Percentiles rank a stretch among this genome's conserved stretches.
phyloP scores from a whole-genome alignment of 108 stramenopile genomes.

The Cyclotella sp. region DNA sequence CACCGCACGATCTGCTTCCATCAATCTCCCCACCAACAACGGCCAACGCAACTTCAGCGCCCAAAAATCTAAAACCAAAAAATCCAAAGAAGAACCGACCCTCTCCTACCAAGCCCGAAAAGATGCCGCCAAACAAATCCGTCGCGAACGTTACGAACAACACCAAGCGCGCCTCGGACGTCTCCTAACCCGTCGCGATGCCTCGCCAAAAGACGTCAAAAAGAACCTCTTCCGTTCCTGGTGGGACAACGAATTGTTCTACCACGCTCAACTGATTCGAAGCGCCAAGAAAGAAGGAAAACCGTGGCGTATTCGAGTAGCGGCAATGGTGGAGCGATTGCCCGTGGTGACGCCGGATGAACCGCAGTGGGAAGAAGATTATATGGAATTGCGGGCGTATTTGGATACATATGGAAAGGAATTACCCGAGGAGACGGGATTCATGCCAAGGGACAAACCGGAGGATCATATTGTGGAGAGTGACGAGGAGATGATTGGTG shows the following conservation, averaged over 20 bases:
- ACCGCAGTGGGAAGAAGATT: slow-evolving; percentile 74
- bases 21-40: slow-evolving; percentile 11
- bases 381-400: slow-evolving; percentile 62
- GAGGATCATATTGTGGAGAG: slow-evolving; percentile 53
- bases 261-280: slow-evolving; percentile 65
- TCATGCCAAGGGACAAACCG: slow-evolving; percentile 49
- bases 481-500: slow-evolving; percentile 74
- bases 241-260: slow-evolving; percentile 60
- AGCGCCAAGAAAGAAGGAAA: slow-evolving; percentile 69
- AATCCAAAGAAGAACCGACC: neutral
- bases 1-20: neutral
- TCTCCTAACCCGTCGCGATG: slow-evolving; percentile 63
- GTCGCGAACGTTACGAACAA: slow-evolving; percentile 52
- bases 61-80: slow-evolving; percentile 4
- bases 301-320: slow-evolving; percentile 80
- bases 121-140: slow-evolving; percentile 62
- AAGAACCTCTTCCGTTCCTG: slow-evolving; percentile 64
- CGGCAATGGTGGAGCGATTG: slow-evolving; percentile 76
- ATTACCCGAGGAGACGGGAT: slow-evolving; percentile 74
- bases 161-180: slow-evolving; percentile 49
- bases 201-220: slow-evolving; percentile 46
- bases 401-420: slow-evolving; percentile 66
- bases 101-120: slow-evolving; percentile 40
- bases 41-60: slow-evolving; percentile 18
- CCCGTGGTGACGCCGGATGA: slow-evolving; percentile 76